Conservation (phyloP, 106 monocot species). For the Ottelia alismoides region DNA sequence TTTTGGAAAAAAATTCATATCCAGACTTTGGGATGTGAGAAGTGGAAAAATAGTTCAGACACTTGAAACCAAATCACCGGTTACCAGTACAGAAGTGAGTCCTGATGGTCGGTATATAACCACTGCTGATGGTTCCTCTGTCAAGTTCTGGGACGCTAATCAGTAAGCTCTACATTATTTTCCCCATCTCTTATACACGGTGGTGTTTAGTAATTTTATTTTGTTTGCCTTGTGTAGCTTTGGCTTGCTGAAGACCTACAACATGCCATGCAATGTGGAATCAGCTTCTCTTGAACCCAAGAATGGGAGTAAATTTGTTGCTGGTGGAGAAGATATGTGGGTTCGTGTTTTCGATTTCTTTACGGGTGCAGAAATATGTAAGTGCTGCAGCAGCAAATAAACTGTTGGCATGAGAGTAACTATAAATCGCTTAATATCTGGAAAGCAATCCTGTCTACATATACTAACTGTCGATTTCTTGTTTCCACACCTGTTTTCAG, state of each 20-base stretch:
- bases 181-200: neutral
- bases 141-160: slow-evolving; percentile 91
- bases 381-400: no score
- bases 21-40: slow-evolving; percentile 80
- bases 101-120: slow-evolving; percentile 80
- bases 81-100: slow-evolving; percentile 84
- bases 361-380: slow-evolving; percentile 73
- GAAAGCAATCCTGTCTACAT: no score
- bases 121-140: slow-evolving; percentile 74
- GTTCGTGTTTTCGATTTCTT: slow-evolving; percentile 67
- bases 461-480: neutral
- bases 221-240: slow-evolving; percentile 32
- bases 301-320: slow-evolving; percentile 52
- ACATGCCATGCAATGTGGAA: slow-evolving; percentile 74
- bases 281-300: slow-evolving; percentile 87
- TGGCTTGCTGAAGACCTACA: slow-evolving; percentile 60
- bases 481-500: slow-evolving; percentile 20
- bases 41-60: slow-evolving; percentile 68
- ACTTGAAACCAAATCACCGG: slow-evolving; percentile 68
- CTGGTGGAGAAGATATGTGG: slow-evolving; percentile 95
- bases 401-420: no score
- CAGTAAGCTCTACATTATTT: slow-evolving; percentile 29
- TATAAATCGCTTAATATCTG: no score
- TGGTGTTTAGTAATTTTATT: neutral
- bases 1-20: neutral